These are phyloP conservation scores for Spencermartinsiella ligniputridi DNA, from an alignment of 1,139 yeast genomes.

Conservation along the genomic window DNA sequence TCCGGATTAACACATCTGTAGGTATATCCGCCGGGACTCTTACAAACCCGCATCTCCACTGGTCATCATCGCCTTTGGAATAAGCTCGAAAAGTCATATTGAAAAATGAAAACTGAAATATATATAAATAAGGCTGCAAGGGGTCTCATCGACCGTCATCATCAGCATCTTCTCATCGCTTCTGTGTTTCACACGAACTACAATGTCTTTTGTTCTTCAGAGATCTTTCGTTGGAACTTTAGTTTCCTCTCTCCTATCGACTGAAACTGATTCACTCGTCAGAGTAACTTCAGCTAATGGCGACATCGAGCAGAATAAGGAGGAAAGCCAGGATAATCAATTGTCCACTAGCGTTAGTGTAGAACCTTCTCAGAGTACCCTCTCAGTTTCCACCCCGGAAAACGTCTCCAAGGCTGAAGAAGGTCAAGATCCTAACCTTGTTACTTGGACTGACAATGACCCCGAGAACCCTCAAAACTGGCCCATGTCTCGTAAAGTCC, in stretches of 20 bases:
- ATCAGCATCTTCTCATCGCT: not conserved
- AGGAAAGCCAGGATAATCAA: not conserved
- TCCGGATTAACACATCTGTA: not conserved
- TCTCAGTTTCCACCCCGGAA: not conserved
- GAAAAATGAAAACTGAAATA: not conserved
- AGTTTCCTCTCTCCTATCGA: not conserved
- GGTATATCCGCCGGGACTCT: not conserved
- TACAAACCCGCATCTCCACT: too few species aligned
- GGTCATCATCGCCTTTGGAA: too few species aligned
- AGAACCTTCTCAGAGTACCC: not conserved
- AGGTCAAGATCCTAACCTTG: not conserved
- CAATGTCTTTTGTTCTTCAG: not conserved
- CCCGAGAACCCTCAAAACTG: conserved; percentile 3
- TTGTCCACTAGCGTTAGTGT: not conserved
- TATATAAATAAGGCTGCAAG: not conserved
- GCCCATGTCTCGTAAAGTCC: not conserved
- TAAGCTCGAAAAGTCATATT: not conserved
- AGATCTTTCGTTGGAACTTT: not conserved
- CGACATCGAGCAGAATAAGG: not conserved
- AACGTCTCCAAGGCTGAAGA: not conserved
- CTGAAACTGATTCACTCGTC: not conserved
- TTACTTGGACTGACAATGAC: not conserved
- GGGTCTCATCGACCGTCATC: not conserved
- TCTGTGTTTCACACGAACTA: not conserved
- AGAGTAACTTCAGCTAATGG: not conserved